Conservation (phyloP, 768 basidiomycete genomes). For the Trametes cinnabarina region DNA sequence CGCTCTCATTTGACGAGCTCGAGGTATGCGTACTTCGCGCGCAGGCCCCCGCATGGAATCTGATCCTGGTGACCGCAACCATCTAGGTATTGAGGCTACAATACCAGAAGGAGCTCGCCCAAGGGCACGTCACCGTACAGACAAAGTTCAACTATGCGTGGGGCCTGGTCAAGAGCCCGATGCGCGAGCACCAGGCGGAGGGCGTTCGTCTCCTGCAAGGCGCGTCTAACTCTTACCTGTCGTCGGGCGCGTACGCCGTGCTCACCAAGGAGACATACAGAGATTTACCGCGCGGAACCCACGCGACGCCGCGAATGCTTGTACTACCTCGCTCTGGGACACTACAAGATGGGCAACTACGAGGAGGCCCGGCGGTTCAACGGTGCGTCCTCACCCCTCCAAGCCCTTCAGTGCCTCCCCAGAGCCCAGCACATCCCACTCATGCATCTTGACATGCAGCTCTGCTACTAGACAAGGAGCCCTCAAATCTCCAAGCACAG, state of each 20-base stretch:
- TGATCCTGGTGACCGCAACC: neutral
- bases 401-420: neutral
- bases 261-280: too few species aligned
- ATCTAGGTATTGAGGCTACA: constrained; percentile 78
- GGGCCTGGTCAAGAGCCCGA: constrained; percentile 92
- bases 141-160: constrained; percentile 98
- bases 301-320: constrained; percentile 88
- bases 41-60: neutral
- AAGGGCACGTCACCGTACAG: constrained; percentile 86
- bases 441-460: too few species aligned
- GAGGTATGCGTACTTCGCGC: constrained; percentile 49
- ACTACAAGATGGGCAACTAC: constrained; percentile 96
- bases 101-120: constrained; percentile 83
- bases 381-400: constrained; percentile 48
- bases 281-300: constrained; percentile 89
- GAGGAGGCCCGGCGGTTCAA: constrained; percentile 92
- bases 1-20: constrained; percentile 85
- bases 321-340: constrained; percentile 93
- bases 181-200: constrained; percentile 83
- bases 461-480: constrained; percentile 87
- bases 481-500: constrained; percentile 88
- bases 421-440: neutral
- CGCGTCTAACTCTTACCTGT: too few species aligned
- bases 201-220: constrained; percentile 92
- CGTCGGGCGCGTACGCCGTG: too few species aligned